These are phyloP conservation scores for Cordia subcordata DNA, from an alignment of 257 asterid genomes.

Conservation along the genomic window DNA sequence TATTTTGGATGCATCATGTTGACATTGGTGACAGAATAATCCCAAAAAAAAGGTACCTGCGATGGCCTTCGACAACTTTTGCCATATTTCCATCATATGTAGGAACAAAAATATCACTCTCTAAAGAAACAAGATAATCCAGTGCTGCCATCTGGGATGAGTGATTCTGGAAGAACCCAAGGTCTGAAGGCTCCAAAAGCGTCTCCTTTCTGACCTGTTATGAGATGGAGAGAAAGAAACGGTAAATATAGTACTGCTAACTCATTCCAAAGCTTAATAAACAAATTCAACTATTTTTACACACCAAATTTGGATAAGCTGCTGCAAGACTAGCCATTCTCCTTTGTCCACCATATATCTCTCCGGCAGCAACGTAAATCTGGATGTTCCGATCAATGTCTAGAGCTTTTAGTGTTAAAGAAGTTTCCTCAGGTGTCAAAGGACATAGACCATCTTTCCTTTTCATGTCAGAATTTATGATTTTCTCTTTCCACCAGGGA, in stretches of 20 bases:
- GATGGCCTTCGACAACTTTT: conserved; percentile 41
- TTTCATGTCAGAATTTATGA: conserved; percentile 25
- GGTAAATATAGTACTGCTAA: background rate
- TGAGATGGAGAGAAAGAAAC: background rate
- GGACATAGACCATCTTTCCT: conserved; percentile 35
- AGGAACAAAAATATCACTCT: conserved; percentile 35
- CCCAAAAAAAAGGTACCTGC: conserved; percentile 25
- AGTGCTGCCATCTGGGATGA: conserved; percentile 39
- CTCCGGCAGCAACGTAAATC: conserved; percentile 35
- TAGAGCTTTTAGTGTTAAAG: conserved; percentile 27
- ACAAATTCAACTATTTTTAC: conserved; percentile 1
- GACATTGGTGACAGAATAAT: background rate
- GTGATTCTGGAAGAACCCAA: conserved; percentile 27
- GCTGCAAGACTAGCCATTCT: conserved; percentile 21
- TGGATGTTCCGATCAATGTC: conserved; percentile 25
- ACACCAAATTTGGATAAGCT: conserved; percentile 27
- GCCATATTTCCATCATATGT: conserved; percentile 45
- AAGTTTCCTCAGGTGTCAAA: conserved; percentile 41
- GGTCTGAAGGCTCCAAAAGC: conserved; percentile 24
- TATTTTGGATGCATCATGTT: background rate
- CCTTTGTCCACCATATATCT: conserved; percentile 28
- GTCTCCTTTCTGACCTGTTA: conserved; percentile 34
- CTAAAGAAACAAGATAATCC: conserved; percentile 35
- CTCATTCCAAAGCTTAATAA: background rate
- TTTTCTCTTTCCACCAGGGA: conserved; percentile 38